These are phyloP conservation scores for Syzygium aromaticum DNA, from an alignment of 345 rosid genomes.

Conservation along the genomic window DNA sequence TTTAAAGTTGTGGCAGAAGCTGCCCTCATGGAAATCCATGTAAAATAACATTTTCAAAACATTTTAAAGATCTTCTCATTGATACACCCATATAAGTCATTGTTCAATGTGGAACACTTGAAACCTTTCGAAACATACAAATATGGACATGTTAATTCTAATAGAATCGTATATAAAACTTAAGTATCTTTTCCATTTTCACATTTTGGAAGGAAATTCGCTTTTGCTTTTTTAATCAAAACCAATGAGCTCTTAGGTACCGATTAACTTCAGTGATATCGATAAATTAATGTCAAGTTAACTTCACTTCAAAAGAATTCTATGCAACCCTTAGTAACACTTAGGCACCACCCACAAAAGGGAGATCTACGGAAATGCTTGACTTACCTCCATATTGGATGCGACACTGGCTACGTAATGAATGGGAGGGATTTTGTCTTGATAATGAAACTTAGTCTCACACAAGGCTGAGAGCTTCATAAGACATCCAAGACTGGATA, in stretches of 20 bases:
- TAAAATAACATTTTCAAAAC: background rate
- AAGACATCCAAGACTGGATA: constrained; percentile 17
- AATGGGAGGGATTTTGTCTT: constrained; percentile 64
- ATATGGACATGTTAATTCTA: background rate
- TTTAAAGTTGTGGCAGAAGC: background rate
- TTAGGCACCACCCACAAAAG: background rate
- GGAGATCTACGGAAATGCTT: background rate
- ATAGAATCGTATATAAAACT: background rate
- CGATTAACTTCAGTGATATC: background rate
- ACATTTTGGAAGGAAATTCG: background rate
- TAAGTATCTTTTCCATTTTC: background rate
- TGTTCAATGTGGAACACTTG: background rate
- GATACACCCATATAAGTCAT: background rate
- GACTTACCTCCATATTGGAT: constrained; percentile 56
- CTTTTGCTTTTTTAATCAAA: background rate
- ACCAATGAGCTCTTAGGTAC: background rate
- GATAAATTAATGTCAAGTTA: background rate
- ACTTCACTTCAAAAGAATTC: background rate
- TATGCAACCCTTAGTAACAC: background rate
- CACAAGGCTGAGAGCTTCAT: constrained; percentile 83
- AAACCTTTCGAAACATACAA: background rate
- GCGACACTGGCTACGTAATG: constrained; percentile 43
- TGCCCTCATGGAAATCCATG: background rate
- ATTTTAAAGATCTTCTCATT: background rate
- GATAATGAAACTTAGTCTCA: constrained; percentile 80